These are phyloP conservation scores for Lycium barbarum DNA, from an alignment of 257 asterid species.

Conservation along the genomic window DNA sequence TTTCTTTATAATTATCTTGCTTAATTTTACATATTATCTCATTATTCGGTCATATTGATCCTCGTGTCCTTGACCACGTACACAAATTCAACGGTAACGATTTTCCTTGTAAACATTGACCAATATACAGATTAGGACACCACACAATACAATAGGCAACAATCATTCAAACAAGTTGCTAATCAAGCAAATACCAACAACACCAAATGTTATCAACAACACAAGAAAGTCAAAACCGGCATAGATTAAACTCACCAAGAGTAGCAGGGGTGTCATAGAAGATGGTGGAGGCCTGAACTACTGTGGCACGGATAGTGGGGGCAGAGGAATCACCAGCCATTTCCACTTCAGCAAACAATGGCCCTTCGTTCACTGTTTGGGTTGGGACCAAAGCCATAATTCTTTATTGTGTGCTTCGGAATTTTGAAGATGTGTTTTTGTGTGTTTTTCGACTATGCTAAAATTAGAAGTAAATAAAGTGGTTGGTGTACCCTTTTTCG, in stretches of 20 bases:
- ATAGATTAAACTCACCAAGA: conserved; percentile 43
- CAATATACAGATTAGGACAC: no score
- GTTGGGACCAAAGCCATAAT: conserved; percentile 68
- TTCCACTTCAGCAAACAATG: conserved; percentile 78
- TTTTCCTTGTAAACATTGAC: no score
- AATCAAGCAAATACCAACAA: not conserved
- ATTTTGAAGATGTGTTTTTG: not conserved
- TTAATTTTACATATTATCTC: no score
- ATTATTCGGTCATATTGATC: no score
- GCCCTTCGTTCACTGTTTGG: conserved; percentile 53
- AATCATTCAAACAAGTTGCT: not conserved
- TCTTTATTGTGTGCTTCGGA: conserved; percentile 30
- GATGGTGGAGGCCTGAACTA: conserved; percentile 94
- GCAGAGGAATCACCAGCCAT: conserved; percentile 79
- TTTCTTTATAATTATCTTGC: no score
- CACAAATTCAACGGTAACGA: no score
- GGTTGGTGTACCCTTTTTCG: not conserved
- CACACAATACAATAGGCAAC: no score
- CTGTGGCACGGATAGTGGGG: conserved; percentile 77
- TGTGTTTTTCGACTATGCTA: not conserved
- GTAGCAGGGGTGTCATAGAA: conserved; percentile 96
- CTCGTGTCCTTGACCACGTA: no score
- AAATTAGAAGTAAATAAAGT: not conserved
- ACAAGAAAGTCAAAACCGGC: no score
- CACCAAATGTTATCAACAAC: not conserved